Base-by-base conservation (phyloP, 225 moss, liverwort and hornwort species). In the Sphagnum tenellum region DNA sequence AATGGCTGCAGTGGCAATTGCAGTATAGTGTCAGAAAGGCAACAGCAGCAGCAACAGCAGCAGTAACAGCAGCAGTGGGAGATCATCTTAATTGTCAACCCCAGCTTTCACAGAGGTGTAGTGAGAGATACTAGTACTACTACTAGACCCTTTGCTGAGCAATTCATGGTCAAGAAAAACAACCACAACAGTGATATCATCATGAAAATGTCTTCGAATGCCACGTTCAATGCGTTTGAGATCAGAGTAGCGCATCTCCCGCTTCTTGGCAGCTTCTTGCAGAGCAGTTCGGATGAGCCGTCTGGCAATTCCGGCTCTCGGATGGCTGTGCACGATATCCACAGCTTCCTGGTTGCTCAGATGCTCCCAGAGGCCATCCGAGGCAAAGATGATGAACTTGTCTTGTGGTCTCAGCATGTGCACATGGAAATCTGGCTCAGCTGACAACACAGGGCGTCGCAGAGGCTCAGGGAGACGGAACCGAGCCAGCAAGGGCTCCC, bases 281-380 rank as follows among this genome's bases (percentile, higher is more conserved):
- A 98, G 82, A 46, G 96, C 96, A 60, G 77, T 77, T 77, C 86
- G 90, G 57, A 98, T 62, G 45, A 98, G 78, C 64, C 93, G 87
- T 67, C 90, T 85, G 9, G 90, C 96, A 76, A 90, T 89, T 48
- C 96, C 96, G 61, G 71, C 12, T 1, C 92, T 88, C 69, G 92
- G 90, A 68, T 89, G 79, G 60, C 83, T 87, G 62, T 90, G 85
- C 3, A 92, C 96, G 10, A 98, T 87, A 52, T 98, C 90, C 0
- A 89, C 96, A 46, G 92, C 96, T 68, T 93, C 92, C 70, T 90
- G 88, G 68, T 72, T 98, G 79, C 79, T 87, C 75, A 98, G 64
- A 78, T 98, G 96, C 85, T 98, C 96, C 96, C 96, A 98, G 48
- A 98, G 85, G 45, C 96, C 96, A 77, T 98, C 96, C 49, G 96